Evolutionary conservation across 805 yeast genomes (phyloP).

Genomic region (Maudiozyma barnettii): DNA sequence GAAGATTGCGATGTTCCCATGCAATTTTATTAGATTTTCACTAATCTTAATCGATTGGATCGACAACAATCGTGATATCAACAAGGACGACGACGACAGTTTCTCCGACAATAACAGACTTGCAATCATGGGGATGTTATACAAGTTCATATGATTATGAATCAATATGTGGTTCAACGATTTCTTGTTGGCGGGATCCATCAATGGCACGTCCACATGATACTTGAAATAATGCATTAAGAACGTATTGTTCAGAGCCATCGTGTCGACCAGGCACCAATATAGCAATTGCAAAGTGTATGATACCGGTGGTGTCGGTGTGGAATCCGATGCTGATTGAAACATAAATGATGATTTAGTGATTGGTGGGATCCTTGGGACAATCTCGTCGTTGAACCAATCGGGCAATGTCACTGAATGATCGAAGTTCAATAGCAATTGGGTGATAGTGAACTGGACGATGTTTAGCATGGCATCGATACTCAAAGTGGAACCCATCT

Average conservation of each 20-base stretch:
- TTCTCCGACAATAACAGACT: constrained; percentile 11
- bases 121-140: constrained; percentile 16
- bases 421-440: constrained; percentile 12
- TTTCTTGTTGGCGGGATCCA: not conserved
- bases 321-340: no score
- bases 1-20: constrained; percentile 31
- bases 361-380: constrained; percentile 26
- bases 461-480: constrained; percentile 19
- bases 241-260: constrained; percentile 10
- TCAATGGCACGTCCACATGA: constrained; percentile 8
- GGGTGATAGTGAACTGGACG: constrained; percentile 18
- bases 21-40: constrained; percentile 30
- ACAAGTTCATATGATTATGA: constrained; percentile 16
- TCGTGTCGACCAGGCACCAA: constrained; percentile 11
- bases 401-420: constrained; percentile 6
- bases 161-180: constrained; percentile 16
- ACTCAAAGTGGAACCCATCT: constrained; percentile 19
- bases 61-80: constrained; percentile 2
- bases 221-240: constrained; percentile 11
- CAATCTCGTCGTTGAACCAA: constrained; percentile 18
- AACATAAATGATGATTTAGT: constrained; percentile 25
- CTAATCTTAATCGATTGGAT: constrained; percentile 19
- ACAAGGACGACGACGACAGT: not conserved
- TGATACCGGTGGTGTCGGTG: no score
- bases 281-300: constrained; percentile 8